phyloP scores from a whole-genome alignment of 78 protist species.

The Reticulomyxa filosa region DNA sequence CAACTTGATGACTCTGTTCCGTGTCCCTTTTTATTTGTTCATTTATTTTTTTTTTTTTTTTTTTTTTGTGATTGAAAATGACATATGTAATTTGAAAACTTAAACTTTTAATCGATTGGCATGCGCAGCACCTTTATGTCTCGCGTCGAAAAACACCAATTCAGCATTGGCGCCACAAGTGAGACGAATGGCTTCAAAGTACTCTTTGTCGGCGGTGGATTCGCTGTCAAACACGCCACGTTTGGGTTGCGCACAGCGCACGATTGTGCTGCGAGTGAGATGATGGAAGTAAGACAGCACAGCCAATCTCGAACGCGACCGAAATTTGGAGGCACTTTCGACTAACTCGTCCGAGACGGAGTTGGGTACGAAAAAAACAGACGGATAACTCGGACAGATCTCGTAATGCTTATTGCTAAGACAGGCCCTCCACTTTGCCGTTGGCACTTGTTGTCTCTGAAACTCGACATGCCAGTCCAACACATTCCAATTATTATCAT shows the following conservation, averaged over 20 bases:
- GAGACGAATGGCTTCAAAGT: background rate
- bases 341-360: background rate
- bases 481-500: too few relatives aligned
- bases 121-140: background rate
- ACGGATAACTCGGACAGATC: background rate
- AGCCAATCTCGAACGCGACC: background rate
- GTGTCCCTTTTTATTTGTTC: too few relatives aligned
- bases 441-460: too few relatives aligned
- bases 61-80: too few relatives aligned
- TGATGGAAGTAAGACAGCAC: background rate
- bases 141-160: slow-evolving; percentile 1
- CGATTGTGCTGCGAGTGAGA: background rate
- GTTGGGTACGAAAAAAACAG: background rate
- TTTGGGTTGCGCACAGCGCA: background rate
- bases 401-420: background rate
- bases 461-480: too few relatives aligned
- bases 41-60: too few relatives aligned
- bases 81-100: too few relatives aligned
- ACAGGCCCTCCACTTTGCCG: background rate
- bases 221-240: background rate
- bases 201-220: background rate
- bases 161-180: background rate
- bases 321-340: background rate
- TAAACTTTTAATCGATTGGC: background rate
- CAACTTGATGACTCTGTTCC: background rate